Evolutionary conservation across 2,329 filamentous ascomycete species (phyloP).

Genomic region (Alternaria atra): DNA sequence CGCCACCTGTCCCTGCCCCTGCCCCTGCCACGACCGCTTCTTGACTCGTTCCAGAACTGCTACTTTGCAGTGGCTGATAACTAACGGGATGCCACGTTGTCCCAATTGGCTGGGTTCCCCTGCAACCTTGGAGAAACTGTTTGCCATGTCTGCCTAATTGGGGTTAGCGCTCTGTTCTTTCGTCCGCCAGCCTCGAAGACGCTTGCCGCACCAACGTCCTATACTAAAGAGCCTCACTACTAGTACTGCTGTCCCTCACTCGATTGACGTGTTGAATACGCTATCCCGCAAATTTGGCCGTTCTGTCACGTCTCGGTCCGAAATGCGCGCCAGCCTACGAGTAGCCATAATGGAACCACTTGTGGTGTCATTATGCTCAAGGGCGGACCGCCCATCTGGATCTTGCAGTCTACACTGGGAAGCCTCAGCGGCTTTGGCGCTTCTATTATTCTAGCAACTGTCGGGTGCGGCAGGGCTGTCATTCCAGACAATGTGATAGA

Average conservation of each 20-base stretch:
- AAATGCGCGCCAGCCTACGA: slow-evolving; percentile 1
- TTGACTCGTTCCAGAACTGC: not conserved
- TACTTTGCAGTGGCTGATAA: not conserved
- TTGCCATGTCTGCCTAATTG: not conserved
- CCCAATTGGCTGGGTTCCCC: slow-evolving; percentile 13
- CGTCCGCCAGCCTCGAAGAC: not conserved
- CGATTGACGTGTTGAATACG: slow-evolving; percentile 8
- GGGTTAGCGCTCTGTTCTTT: not conserved
- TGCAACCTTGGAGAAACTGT: not conserved
- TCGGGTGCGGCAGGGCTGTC: not conserved
- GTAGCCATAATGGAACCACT: slow-evolving; percentile 6
- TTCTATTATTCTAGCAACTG: not conserved
- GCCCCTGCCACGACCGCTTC: not conserved
- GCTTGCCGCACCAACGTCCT: not conserved
- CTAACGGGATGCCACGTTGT: slow-evolving; percentile 9
- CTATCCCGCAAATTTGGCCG: slow-evolving; percentile 6
- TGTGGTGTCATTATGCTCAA: slow-evolving; percentile 6
- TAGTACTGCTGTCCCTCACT: not conserved
- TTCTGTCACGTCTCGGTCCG: slow-evolving; percentile 1
- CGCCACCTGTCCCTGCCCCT: not conserved
- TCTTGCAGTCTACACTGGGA: slow-evolving; percentile 7
- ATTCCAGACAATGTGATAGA: not conserved
- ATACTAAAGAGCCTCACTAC: slow-evolving; percentile 10
- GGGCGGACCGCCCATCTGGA: slow-evolving; percentile 1
- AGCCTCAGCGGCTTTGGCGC: slow-evolving; percentile 13